Evolutionary conservation across 73 alveolate genomes (phyloP).

Genomic region (Paramecium pentaurelia): DNA sequence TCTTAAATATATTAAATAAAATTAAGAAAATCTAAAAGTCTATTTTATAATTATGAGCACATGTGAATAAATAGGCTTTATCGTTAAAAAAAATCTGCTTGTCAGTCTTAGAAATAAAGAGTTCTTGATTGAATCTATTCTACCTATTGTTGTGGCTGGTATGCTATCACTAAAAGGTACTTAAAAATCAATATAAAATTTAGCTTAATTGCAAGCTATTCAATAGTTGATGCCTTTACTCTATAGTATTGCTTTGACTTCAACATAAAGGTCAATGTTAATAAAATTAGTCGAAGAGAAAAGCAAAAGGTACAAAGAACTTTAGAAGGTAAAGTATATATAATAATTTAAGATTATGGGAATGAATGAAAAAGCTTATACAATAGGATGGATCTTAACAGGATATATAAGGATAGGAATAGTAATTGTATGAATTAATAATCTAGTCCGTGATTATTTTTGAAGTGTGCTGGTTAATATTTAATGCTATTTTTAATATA

Average conservation of each 20-base stretch:
- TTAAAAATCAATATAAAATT: neutral
- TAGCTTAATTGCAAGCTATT: constrained; percentile 9
- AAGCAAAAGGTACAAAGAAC: constrained; percentile 57
- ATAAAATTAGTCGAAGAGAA: constrained; percentile 59
- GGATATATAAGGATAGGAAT: constrained; percentile 7
- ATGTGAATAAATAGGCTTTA: neutral
- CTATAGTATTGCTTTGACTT: neutral
- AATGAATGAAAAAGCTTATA: neutral
- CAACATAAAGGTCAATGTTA: constrained; percentile 45
- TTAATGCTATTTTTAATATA: neutral
- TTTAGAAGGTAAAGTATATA: neutral
- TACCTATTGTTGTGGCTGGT: constrained; percentile 23
- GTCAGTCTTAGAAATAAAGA: constrained; percentile 6
- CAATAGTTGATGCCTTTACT: constrained; percentile 29
- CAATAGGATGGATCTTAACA: constrained; percentile 21
- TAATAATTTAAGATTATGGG: neutral
- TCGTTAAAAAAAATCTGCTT: constrained; percentile 19
- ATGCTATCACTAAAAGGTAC: constrained; percentile 22
- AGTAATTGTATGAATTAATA: neutral
- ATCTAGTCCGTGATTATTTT: neutral
- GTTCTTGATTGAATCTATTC: neutral
- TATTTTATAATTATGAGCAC: constrained; percentile 1
- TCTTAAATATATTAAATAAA: neutral
- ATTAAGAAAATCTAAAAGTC: neutral
- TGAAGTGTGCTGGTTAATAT: neutral